Conservation (phyloP, 2,329 filamentous ascomycete species). For the Escovopsis sp. region DNA sequence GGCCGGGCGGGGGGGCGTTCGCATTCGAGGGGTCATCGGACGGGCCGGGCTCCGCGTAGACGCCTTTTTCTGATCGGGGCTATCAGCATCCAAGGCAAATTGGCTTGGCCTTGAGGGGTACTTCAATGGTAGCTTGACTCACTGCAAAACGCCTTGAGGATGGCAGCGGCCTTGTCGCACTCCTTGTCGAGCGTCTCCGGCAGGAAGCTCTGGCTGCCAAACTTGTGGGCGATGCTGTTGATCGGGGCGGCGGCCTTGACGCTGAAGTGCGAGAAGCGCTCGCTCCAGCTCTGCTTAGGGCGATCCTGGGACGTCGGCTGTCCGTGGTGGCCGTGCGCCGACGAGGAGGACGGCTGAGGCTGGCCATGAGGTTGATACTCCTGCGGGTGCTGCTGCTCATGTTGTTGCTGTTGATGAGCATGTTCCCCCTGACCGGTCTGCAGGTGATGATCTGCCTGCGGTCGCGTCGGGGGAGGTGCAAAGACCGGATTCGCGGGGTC, state of each 20-base stretch:
- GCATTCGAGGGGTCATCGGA: slow-evolving; percentile 10
- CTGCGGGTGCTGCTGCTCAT: background rate
- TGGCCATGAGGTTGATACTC: background rate
- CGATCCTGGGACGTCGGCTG: no score
- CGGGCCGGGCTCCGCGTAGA: slow-evolving; percentile 27
- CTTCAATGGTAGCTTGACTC: slow-evolving; percentile 16
- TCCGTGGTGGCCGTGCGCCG: slow-evolving; percentile 2
- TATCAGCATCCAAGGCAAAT: slow-evolving; percentile 3
- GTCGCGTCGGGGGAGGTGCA: slow-evolving; percentile 13
- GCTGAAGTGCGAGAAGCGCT: slow-evolving; percentile 17
- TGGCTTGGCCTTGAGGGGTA: background rate
- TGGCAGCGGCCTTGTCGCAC: slow-evolving; percentile 77
- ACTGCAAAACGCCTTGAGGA: slow-evolving; percentile 77
- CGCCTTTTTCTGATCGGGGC: slow-evolving; percentile 30
- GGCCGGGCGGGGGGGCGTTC: slow-evolving; percentile 14
- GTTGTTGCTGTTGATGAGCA: background rate
- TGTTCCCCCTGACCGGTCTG: slow-evolving; percentile 4
- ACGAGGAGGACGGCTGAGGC: background rate
- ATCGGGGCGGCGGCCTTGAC: slow-evolving; percentile 52
- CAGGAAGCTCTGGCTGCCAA: slow-evolving; percentile 76
- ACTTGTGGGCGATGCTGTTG: slow-evolving; percentile 66
- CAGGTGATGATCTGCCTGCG: background rate
- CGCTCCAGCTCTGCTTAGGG: slow-evolving; percentile 13
- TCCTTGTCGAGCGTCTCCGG: slow-evolving; percentile 78
- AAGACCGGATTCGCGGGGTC: slow-evolving; percentile 17